phyloP scores from a whole-genome alignment of 305 asterid genomes.

The Salvia sclarea region DNA sequence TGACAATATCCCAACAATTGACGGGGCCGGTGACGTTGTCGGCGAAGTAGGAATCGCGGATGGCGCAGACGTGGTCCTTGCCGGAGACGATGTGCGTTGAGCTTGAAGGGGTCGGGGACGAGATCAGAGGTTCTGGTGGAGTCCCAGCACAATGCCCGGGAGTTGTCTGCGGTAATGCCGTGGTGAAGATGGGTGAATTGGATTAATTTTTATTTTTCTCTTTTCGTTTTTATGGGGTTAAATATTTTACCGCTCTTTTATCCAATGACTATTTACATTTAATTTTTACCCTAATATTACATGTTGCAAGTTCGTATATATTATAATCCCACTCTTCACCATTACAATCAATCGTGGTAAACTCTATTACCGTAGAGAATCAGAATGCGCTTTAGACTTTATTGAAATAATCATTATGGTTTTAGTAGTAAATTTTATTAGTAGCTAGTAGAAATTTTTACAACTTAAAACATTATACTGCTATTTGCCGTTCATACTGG shows the following conservation, averaged over 20 bases:
- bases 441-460: neutral
- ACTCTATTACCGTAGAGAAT: neutral
- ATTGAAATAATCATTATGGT: neutral
- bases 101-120: constrained; percentile 49
- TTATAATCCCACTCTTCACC: neutral
- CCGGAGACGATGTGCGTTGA: constrained; percentile 75
- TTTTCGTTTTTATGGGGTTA: too few species aligned
- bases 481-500: neutral
- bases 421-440: neutral
- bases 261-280: neutral
- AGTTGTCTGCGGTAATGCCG: constrained; percentile 72
- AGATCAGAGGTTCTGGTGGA: constrained; percentile 58
- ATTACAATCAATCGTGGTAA: neutral
- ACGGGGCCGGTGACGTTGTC: constrained; percentile 58
- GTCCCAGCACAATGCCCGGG: constrained; percentile 79
- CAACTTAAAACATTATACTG: neutral
- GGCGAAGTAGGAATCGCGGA: constrained; percentile 70
- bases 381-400: neutral
- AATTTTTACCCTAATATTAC: neutral
- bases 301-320: too few species aligned
- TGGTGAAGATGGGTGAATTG: too few species aligned
- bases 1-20: constrained; percentile 84
- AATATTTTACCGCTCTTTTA: too few species aligned
- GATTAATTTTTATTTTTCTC: too few species aligned
- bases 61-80: constrained; percentile 76